Evolutionary conservation across 1,139 yeast species (phyloP).

Genomic region (Suhomyces bokatorum): DNA sequence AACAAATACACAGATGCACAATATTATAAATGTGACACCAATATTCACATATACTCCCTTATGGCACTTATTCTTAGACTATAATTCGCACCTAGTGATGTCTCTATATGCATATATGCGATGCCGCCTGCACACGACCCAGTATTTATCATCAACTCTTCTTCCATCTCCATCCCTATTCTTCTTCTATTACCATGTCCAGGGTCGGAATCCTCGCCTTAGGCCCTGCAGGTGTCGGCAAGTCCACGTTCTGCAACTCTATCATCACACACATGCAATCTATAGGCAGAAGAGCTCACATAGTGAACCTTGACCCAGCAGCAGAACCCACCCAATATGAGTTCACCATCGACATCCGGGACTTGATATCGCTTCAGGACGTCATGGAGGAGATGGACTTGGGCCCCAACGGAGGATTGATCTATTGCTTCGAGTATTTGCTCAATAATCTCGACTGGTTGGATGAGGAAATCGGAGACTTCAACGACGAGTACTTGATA

Average conservation of each 20-base stretch:
- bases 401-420: slow-evolving; percentile 94
- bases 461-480: slow-evolving; percentile 93
- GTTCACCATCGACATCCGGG: slow-evolving; percentile 90
- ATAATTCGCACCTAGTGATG: too few relatives aligned
- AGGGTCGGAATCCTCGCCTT: slow-evolving; percentile 92
- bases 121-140: slow-evolving; percentile 4
- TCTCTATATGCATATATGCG: too few relatives aligned
- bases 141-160: slow-evolving; percentile 2
- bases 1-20: too few relatives aligned
- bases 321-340: slow-evolving; percentile 92
- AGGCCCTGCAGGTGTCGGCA: slow-evolving; percentile 99
- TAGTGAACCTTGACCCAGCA: slow-evolving; percentile 95
- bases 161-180: neutral
- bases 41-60: too few relatives aligned
- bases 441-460: slow-evolving; percentile 92
- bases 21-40: too few relatives aligned
- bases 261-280: slow-evolving; percentile 86
- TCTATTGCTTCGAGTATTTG: slow-evolving; percentile 90
- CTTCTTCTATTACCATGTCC: slow-evolving; percentile 56
- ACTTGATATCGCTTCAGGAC: slow-evolving; percentile 85
- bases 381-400: slow-evolving; percentile 95
- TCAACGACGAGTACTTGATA: slow-evolving; percentile 86
- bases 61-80: too few relatives aligned
- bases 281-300: slow-evolving; percentile 88
- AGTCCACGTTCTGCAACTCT: slow-evolving; percentile 85